Conservation (phyloP, 2,329 filamentous ascomycete species). For the Beauveria caledonica region DNA sequence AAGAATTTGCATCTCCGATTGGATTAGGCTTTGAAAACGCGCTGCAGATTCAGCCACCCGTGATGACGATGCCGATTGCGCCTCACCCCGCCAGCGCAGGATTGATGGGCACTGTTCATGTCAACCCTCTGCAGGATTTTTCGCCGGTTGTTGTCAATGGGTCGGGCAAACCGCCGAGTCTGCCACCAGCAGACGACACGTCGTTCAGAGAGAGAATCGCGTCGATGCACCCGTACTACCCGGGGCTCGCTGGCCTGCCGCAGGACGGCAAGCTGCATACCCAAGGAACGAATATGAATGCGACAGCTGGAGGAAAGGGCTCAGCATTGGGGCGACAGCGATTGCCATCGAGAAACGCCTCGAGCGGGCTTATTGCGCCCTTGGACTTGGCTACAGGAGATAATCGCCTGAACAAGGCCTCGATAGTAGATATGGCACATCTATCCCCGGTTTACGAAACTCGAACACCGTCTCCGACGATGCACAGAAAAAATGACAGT, state of each 20-base stretch:
- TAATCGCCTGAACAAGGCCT: slow-evolving; percentile 28
- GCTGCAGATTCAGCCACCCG: slow-evolving; percentile 5
- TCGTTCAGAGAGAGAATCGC: slow-evolving; percentile 36
- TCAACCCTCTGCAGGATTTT: slow-evolving; percentile 15
- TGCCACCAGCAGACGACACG: slow-evolving; percentile 25
- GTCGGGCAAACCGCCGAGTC: slow-evolving; percentile 16
- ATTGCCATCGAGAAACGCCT: slow-evolving; percentile 32
- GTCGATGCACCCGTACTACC: slow-evolving; percentile 28
- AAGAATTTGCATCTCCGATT: neutral
- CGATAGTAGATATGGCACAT: slow-evolving; percentile 35
- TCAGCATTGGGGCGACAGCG: slow-evolving; percentile 26
- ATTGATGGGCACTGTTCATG: neutral
- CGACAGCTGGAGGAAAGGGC: slow-evolving; percentile 23
- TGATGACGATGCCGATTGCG: neutral
- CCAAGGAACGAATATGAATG: slow-evolving; percentile 13
- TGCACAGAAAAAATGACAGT: slow-evolving; percentile 45
- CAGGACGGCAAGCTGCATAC: slow-evolving; percentile 19
- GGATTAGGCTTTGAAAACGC: slow-evolving; percentile 3
- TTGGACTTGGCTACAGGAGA: slow-evolving; percentile 47
- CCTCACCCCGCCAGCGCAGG: slow-evolving; percentile 13
- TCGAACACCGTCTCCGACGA: slow-evolving; percentile 61
- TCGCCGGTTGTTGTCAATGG: slow-evolving; percentile 30
- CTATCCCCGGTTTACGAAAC: slow-evolving; percentile 70
- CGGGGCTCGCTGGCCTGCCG: slow-evolving; percentile 20
- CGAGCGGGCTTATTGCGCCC: slow-evolving; percentile 44